Conservation (phyloP, 208 protist genomes). For the Lotmaria passim region DNA sequence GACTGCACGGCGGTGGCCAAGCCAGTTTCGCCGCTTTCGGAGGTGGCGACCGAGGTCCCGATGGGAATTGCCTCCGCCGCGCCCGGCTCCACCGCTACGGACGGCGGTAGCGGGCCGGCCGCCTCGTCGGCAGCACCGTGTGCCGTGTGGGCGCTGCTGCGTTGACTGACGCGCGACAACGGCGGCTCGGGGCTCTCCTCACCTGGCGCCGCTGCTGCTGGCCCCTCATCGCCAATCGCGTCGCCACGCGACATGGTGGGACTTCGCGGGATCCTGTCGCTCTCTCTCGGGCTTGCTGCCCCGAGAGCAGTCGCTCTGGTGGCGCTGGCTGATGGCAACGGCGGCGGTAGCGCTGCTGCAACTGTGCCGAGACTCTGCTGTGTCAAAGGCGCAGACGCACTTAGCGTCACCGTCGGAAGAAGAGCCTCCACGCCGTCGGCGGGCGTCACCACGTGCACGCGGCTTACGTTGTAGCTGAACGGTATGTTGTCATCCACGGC, state of each 20-base stretch:
- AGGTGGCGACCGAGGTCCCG: not conserved
- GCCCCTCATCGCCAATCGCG: not conserved
- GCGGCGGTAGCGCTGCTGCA: not conserved
- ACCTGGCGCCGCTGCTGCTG: not conserved
- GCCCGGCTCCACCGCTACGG: not conserved
- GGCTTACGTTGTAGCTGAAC: conserved; percentile 58
- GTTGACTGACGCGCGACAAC: not conserved
- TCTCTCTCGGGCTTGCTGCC: not conserved
- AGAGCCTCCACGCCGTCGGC: conserved; percentile 34
- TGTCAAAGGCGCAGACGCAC: not conserved
- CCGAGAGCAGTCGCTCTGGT: not conserved
- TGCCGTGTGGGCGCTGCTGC: conserved; percentile 12
- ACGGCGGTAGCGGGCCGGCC: not conserved
- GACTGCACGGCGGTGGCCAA: not conserved
- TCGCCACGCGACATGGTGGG: too few relatives aligned
- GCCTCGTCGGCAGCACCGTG: not conserved
- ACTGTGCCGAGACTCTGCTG: not conserved
- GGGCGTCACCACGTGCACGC: conserved; percentile 59
- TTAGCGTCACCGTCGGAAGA: conserved; percentile 28
- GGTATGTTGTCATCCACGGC: conserved; percentile 80
- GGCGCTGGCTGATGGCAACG: not conserved
- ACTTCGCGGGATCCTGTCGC: not conserved
- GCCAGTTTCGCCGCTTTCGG: not conserved
- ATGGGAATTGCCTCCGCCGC: not conserved
- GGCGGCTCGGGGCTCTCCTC: not conserved